Evolutionary conservation across 106 monocot species (phyloP).

Genomic region (Dendrobium catenatum): DNA sequence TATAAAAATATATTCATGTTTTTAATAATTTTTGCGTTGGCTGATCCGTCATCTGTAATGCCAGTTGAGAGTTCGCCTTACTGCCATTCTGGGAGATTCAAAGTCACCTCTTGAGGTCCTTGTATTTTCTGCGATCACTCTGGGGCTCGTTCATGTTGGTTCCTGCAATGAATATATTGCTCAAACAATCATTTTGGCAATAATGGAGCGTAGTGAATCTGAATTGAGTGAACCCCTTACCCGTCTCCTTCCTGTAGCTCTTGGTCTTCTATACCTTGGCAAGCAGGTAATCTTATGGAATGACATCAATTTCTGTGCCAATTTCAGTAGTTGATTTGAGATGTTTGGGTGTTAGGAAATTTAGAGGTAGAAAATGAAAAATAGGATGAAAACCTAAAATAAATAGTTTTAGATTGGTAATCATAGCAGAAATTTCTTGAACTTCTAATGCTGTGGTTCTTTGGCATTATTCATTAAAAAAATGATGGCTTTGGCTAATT

Average conservation of each 20-base stretch:
- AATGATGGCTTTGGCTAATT: too few species aligned
- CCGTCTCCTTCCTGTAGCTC: constrained; percentile 90
- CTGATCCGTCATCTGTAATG: constrained; percentile 8
- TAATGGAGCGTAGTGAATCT: constrained; percentile 90
- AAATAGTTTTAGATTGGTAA: not conserved
- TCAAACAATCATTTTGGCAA: constrained; percentile 73
- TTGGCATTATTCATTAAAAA: too few species aligned
- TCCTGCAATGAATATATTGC: constrained; percentile 97
- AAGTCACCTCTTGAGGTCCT: constrained; percentile 83
- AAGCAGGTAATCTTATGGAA: constrained; percentile 64
- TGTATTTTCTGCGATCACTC: constrained; percentile 77
- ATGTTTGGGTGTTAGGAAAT: not conserved
- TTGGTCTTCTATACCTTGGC: constrained; percentile 94
- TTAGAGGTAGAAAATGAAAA: not conserved
- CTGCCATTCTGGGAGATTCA: constrained; percentile 50
- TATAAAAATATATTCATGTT: constrained; percentile 1
- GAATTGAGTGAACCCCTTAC: constrained; percentile 75
- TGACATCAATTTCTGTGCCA: not conserved
- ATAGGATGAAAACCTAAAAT: not conserved
- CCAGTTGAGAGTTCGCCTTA: constrained; percentile 60
- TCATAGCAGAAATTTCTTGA: not conserved
- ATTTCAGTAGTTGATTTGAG: not conserved
- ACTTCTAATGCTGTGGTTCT: too few species aligned
- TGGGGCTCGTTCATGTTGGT: constrained; percentile 86
- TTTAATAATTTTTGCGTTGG: not conserved